Percentiles rank a stretch among this genome's conserved stretches.
These are phyloP conservation scores for Elasticomyces elasticus DNA, from an alignment of 495 filamentous ascomycete species.

Conservation along the genomic window DNA sequence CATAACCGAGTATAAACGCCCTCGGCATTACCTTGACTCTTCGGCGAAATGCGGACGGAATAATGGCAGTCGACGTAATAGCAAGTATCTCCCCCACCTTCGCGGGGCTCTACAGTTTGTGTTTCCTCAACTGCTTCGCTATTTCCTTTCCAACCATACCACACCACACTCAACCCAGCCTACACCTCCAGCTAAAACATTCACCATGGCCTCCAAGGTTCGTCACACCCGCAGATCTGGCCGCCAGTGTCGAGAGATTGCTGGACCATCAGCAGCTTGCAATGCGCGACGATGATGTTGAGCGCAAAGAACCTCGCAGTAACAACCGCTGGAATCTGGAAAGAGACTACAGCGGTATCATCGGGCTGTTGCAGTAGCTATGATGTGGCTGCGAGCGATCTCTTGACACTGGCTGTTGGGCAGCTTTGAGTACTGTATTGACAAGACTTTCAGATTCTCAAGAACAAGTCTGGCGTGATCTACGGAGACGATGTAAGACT, in stretches of 20 bases:
- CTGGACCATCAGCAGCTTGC: not conserved
- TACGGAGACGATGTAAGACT: conserved; percentile 50
- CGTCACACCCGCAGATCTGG: not conserved
- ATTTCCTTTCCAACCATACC: not conserved
- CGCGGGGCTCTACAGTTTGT: not conserved
- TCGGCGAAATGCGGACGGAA: not conserved
- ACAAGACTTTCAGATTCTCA: conserved; percentile 37
- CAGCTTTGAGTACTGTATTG: not conserved
- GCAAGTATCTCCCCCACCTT: not conserved
- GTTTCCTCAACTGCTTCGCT: not conserved
- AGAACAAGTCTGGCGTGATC: conserved; percentile 75
- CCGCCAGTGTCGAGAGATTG: not conserved
- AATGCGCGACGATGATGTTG: not conserved
- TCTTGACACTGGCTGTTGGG: not conserved
- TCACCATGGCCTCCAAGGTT: not conserved
- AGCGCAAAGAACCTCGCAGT: too few species aligned
- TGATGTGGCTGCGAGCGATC: too few species aligned
- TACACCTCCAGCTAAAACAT: not conserved
- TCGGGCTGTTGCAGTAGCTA: too few species aligned
- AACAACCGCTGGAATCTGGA: too few species aligned
- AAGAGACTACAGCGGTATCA: too few species aligned
- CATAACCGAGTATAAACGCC: not conserved
- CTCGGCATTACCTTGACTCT: not conserved
- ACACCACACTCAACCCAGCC: not conserved
- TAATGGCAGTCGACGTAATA: not conserved